These are phyloP conservation scores for Gnomoniopsis sp. DNA, from an alignment of 2,329 filamentous ascomycete genomes.

Conservation along the genomic window DNA sequence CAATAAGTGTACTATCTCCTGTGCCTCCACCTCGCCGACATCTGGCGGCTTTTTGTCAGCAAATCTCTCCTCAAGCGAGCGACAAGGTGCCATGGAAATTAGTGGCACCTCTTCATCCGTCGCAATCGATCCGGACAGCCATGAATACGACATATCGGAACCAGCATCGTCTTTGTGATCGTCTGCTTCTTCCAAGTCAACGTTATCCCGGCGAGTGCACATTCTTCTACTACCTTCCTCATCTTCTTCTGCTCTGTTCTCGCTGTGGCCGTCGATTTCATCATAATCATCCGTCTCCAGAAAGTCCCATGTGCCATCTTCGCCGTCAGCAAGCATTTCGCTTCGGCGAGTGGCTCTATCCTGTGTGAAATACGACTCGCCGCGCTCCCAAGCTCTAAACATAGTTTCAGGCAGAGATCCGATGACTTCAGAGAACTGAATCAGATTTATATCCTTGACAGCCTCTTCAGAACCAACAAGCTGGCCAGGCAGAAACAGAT, in stretches of 20 bases:
- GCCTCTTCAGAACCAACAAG: constrained; percentile 1
- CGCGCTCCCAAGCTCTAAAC: constrained; percentile 15
- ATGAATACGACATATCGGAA: background rate
- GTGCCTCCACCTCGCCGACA: constrained; percentile 5
- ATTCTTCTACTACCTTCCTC: background rate
- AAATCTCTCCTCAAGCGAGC: constrained; percentile 3
- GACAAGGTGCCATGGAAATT: background rate
- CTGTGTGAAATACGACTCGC: constrained; percentile 12
- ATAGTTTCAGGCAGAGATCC: constrained; percentile 17
- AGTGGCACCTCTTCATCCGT: background rate
- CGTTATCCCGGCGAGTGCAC: background rate
- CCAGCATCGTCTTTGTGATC: background rate
- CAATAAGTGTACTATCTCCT: constrained; percentile 6
- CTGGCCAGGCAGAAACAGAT: constrained; percentile 11
- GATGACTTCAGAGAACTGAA: constrained; percentile 19
- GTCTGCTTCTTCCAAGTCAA: background rate
- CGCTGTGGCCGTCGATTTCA: background rate
- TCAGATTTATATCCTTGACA: constrained; percentile 16
- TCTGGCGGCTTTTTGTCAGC: constrained; percentile 1
- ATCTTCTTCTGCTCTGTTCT: background rate
- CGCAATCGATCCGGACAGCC: background rate
- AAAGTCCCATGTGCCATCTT: background rate
- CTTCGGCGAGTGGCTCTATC: constrained; percentile 1
- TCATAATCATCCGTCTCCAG: background rate
- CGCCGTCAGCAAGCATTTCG: background rate